phyloP scores from a whole-genome alignment of 1,139 yeast genomes.

The Taphrina populina region DNA sequence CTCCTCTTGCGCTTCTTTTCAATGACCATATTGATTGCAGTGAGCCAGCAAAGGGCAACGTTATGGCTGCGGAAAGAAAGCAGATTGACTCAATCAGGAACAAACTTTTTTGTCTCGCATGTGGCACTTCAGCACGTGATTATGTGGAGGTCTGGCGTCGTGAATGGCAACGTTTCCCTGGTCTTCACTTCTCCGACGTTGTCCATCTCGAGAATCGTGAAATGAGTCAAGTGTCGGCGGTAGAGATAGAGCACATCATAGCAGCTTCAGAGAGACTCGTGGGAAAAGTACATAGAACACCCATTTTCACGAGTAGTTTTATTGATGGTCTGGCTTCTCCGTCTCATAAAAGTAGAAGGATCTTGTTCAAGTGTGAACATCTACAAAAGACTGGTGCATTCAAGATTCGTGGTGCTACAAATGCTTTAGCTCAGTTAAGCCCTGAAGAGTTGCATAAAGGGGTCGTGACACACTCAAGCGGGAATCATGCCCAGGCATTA shows the following conservation, averaged over 20 bases:
- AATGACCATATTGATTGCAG: constrained; percentile 1
- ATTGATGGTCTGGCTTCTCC: constrained; percentile 34
- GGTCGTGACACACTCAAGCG: constrained; percentile 39
- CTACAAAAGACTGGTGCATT: constrained; percentile 39
- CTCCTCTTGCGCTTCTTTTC: constrained; percentile 30
- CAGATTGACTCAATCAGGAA: too few relatives aligned
- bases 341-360: not conserved
- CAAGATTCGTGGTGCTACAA: constrained; percentile 39
- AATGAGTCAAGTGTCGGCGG: not conserved
- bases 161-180: too few relatives aligned
- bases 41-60: too few relatives aligned
- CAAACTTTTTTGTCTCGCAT: too few relatives aligned
- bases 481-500: constrained; percentile 39
- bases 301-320: constrained; percentile 35
- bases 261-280: constrained; percentile 34
- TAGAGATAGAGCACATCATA: constrained; percentile 31
- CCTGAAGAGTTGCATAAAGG: constrained; percentile 33
- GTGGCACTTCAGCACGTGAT: too few relatives aligned
- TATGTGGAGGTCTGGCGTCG: too few relatives aligned
- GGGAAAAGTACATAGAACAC: constrained; percentile 35
- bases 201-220: too few relatives aligned
- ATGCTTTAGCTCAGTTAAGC: constrained; percentile 35
- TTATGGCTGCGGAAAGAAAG: too few relatives aligned
- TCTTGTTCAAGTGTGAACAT: constrained; percentile 39
- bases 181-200: too few relatives aligned